Evolutionary conservation across 768 basidiomycete species (phyloP), one percentile per base, ranked within the genome.

Genomic region (Galerina marginata): DNA sequence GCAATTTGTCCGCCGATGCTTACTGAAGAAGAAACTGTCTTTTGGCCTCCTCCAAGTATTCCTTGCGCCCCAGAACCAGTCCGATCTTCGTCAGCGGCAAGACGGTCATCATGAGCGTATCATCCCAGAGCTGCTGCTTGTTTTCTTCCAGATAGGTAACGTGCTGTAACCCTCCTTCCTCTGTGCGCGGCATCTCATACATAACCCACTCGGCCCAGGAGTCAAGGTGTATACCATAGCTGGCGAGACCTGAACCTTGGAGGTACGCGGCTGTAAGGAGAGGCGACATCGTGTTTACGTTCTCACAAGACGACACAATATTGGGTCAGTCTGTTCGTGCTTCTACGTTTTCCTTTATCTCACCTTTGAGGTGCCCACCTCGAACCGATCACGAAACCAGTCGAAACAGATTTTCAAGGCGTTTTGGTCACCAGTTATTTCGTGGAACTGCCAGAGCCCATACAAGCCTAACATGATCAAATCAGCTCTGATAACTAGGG

Each of bases 91-190:
- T 72, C 37, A 86, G 71, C 9, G 84, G 84, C n/a, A 85, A 72
- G 12, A 85, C 83, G 25, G 77, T 74, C 83, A 85, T 85, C 82
- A 84, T 83, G 59, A 85, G 70, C 2, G 83, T 85, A 67, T 86
- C 84, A 66, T 85, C 83, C 83, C 84, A 84, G 6, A 84, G 66
- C 59, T 85, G 82, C 58, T 83, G 77, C 62, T 74, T 51, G 66
- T 83, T 78, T 44, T 72, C 70, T 23, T 69, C 71, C 29, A 76
- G 68, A 65, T 79, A 81, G 11, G 81, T 83, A 56, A 79, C 81
- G 60, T 83, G 83, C 63, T 83, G 82, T 40, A 83, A 69, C 46
- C 80, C 78, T 4, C 74, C 77, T 62, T 81, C 81, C 59, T 82
- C 74, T 6, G 77, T 81, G 20, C 80, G 69, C 9, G 79, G 79